A percentile compares a stretch with the other conserved stretches of the same genome.
These are phyloP conservation scores for Pyrus bretschneideri DNA, from an alignment of 306 rosid genomes.

Conservation along the genomic window DNA sequence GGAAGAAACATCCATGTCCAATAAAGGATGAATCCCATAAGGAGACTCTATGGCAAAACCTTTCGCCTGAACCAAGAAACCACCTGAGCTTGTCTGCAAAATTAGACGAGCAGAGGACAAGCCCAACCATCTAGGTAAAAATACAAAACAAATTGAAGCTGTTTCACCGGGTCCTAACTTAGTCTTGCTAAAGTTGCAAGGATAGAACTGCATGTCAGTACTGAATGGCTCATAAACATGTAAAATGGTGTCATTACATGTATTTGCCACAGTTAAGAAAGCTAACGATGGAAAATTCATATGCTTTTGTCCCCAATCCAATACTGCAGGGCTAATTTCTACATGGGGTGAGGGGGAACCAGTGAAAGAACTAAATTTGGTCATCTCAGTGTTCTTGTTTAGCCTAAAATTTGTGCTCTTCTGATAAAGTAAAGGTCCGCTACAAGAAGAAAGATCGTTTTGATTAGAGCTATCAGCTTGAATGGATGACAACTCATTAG, in stretches of 20 bases:
- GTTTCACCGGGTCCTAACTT: slow-evolving; percentile 72
- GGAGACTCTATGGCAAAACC: slow-evolving; percentile 79
- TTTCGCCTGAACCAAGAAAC: slow-evolving; percentile 71
- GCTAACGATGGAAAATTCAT: slow-evolving; percentile 66
- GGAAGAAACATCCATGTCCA: slow-evolving; percentile 47
- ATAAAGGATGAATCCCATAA: slow-evolving; percentile 60
- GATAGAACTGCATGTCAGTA: slow-evolving; percentile 78
- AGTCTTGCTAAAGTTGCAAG: slow-evolving; percentile 76
- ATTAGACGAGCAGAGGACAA: slow-evolving; percentile 68
- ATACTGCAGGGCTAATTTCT: slow-evolving; percentile 56
- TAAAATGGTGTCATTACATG: slow-evolving; percentile 64
- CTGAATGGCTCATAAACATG: slow-evolving; percentile 88
- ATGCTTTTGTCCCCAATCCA: slow-evolving; percentile 73
- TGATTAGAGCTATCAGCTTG: slow-evolving; percentile 35
- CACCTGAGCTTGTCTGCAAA: slow-evolving; percentile 89
- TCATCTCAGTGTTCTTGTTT: slow-evolving; percentile 34
- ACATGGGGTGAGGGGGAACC: slow-evolving; percentile 49
- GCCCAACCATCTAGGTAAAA: slow-evolving; percentile 74
- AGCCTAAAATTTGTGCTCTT: slow-evolving; percentile 36
- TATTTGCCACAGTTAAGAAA: slow-evolving; percentile 66
- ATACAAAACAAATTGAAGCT: slow-evolving; percentile 58
- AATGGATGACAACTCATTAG: slow-evolving; percentile 37
- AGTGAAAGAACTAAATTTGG: slow-evolving; percentile 36
- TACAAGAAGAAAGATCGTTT: slow-evolving; percentile 48
- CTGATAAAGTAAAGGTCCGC: slow-evolving; percentile 39